Evolutionary conservation across 2,329 filamentous ascomycete species (phyloP).

Genomic region (Knufia petricola): DNA sequence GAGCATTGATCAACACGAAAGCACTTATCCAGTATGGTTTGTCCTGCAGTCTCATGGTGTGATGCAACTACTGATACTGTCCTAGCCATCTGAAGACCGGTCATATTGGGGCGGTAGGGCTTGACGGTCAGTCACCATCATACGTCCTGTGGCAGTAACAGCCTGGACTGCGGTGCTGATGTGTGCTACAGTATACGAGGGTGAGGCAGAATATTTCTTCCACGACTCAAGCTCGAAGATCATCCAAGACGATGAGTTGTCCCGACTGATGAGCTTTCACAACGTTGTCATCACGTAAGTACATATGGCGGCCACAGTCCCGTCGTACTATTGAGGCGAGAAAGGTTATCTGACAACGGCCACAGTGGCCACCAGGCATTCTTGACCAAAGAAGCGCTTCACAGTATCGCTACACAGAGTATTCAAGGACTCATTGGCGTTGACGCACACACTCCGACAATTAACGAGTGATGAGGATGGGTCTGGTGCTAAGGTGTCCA

Average conservation of each 20-base stretch:
- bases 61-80: not conserved
- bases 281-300: slow-evolving; percentile 47
- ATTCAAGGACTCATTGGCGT: slow-evolving; percentile 42
- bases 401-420: slow-evolving; percentile 44
- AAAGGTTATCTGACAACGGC: not conserved
- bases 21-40: slow-evolving; percentile 41
- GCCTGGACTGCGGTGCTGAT: not conserved
- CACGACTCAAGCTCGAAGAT: slow-evolving; percentile 55
- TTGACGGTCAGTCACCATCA: slow-evolving; percentile 39
- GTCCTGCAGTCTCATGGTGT: not conserved
- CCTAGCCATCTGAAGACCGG: slow-evolving; percentile 46
- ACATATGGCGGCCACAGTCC: not conserved
- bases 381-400: slow-evolving; percentile 56
- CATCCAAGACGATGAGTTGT: slow-evolving; percentile 57
- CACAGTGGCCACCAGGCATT: slow-evolving; percentile 59
- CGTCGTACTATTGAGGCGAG: not conserved
- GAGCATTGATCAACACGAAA: slow-evolving; percentile 51
- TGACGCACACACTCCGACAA: not conserved
- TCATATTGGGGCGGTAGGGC: slow-evolving; percentile 52
- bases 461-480: no score
- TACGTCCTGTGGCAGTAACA: not conserved
- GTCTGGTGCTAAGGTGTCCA: no score
- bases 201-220: slow-evolving; percentile 52
- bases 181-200: slow-evolving; percentile 45
- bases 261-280: slow-evolving; percentile 58